phyloP scores from a whole-genome alignment of 164 flowering plant species.

The Cinnamomum micranthum region DNA sequence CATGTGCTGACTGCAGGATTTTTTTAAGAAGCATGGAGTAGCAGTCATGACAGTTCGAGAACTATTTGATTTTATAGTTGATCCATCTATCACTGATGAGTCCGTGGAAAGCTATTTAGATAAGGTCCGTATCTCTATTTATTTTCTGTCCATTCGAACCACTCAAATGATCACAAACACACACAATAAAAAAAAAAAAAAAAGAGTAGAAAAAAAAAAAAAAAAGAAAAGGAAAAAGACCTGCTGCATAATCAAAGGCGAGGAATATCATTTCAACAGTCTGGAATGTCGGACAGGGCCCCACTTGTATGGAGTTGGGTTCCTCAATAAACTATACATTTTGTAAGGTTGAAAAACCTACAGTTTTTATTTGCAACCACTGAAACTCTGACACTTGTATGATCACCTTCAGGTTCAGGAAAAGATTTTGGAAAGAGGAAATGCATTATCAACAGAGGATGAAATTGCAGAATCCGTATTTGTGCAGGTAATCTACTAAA shows the following conservation, averaged over 20 bases:
- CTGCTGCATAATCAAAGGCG: not conserved
- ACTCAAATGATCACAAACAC: too few relatives aligned
- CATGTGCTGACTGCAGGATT: conserved; percentile 56
- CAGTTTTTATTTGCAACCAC: not conserved
- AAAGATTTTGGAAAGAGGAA: conserved; percentile 64
- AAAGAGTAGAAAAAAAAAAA: too few relatives aligned
- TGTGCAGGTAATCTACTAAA: conserved; percentile 51
- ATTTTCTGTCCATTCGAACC: too few relatives aligned
- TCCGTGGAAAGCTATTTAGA: conserved; percentile 79
- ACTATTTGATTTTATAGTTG: conserved; percentile 92
- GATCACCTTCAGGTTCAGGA: conserved; percentile 56
- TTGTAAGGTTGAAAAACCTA: not conserved
- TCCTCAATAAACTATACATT: not conserved
- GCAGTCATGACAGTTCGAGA: conserved; percentile 92
- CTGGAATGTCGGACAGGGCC: not conserved
- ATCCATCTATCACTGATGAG: conserved; percentile 74
- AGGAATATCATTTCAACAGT: not conserved
- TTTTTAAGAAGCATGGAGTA: conserved; percentile 82
- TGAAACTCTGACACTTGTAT: not conserved
- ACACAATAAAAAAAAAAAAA: too few relatives aligned
- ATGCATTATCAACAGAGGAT: conserved; percentile 62
- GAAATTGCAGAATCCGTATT: conserved; percentile 92
- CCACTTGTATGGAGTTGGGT: not conserved
- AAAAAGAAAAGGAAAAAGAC: too few relatives aligned
- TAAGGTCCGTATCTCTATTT: conserved; percentile 40